Evolutionary conservation across 1,284 basidiomycete species (phyloP).

Genomic region (Ceratobasidium sp.): DNA sequence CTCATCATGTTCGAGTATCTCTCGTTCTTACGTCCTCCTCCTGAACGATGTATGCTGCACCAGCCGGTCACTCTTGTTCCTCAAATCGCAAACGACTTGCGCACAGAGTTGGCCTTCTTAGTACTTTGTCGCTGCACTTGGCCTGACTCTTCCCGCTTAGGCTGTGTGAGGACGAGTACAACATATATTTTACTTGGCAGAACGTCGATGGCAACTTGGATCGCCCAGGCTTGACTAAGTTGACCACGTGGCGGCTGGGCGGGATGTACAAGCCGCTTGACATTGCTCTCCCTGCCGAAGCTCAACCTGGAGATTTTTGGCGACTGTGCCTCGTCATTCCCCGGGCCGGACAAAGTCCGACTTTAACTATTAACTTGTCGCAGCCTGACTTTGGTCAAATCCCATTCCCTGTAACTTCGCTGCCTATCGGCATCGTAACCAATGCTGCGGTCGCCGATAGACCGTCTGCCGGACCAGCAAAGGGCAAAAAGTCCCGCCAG

Average conservation of each 20-base stretch:
- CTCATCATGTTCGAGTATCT: slow-evolving; percentile 78
- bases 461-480: not conserved
- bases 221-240: slow-evolving; percentile 57
- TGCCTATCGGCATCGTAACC: slow-evolving; percentile 69
- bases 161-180: slow-evolving; percentile 40
- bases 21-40: slow-evolving; percentile 82
- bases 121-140: not conserved
- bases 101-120: slow-evolving; percentile 68
- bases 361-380: slow-evolving; percentile 42
- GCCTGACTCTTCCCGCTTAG: slow-evolving; percentile 18
- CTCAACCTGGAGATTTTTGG: slow-evolving; percentile 71
- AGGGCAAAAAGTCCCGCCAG: slow-evolving; percentile 36
- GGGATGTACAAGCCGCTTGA: slow-evolving; percentile 80
- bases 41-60: slow-evolving; percentile 58
- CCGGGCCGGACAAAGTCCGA: slow-evolving; percentile 51
- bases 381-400: slow-evolving; percentile 49
- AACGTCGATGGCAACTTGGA: not conserved
- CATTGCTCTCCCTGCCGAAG: slow-evolving; percentile 70
- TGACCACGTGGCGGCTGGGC: slow-evolving; percentile 76
- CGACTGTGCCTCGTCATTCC: slow-evolving; percentile 68
- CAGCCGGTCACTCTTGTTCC: slow-evolving; percentile 70
- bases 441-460: not conserved
- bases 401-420: slow-evolving; percentile 73
- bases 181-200: slow-evolving; percentile 48
- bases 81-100: slow-evolving; percentile 83